Base-by-base conservation (phyloP, 2,329 filamentous ascomycete species). In the Colletotrichum falcatum region DNA sequence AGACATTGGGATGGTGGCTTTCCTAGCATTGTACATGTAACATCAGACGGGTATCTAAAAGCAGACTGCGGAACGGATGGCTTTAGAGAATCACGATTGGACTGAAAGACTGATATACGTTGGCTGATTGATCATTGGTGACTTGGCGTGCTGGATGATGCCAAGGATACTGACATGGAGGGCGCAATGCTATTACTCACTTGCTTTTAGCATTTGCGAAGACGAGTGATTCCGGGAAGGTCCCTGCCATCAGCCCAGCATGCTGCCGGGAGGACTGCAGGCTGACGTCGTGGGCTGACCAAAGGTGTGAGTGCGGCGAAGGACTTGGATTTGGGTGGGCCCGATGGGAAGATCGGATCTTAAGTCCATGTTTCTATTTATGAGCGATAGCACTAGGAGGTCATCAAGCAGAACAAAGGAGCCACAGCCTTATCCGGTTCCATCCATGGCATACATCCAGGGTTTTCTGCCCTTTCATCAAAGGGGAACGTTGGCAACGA, bases 11-110 rank as follows among this genome's bases (percentile, higher is more conserved):
- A 44, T 46, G 28, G 37, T 55, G 60, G 35, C 54, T 71, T 71
- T 65, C 69, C 55, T 71, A 71, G 60, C 61, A 71, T 70, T 73
- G 72, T 73, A 73, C 64, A 73, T 74, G 71, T 74, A 74, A 71
- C 70, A 74, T 66, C 72, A 74, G 59, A 69, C 35, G 67, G 62
- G 56, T 61, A 67, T 66, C 54, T 51, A 72, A 71, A 72, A 71
- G 63, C 44, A 71, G 53, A 68, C 30, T 33, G 46, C 65, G 64
- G 58, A 68, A 71, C 59, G 60, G 33, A 63, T 35, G 68, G 67
- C 63, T 72, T 61, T 68, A 72, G 71, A 72, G 67, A 70, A 70
- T 71, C 51, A 72, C 46, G 60, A 71, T 61, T 71, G 68, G 63
- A 63, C 68, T 68, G 64, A 30, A 59, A 58, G 26, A 49, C 42